These are phyloP conservation scores for Talaromyces funiculosus DNA, from an alignment of 2,329 filamentous ascomycete species.

Conservation along the genomic window DNA sequence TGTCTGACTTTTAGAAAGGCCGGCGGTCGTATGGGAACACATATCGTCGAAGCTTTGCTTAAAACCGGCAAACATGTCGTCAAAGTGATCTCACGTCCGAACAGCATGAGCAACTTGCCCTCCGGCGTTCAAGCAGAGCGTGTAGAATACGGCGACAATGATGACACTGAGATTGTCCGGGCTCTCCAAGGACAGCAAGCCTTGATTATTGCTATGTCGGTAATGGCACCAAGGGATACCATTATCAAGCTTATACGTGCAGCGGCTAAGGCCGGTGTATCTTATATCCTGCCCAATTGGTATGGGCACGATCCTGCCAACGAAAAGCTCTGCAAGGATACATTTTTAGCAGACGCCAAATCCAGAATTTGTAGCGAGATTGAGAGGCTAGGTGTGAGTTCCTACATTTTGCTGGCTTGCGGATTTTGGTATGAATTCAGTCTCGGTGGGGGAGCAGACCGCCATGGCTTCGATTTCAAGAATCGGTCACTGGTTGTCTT, in stretches of 20 bases:
- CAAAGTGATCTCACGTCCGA: neutral
- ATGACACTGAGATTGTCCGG: conserved; percentile 38
- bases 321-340: conserved; percentile 30
- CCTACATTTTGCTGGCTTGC: conserved; percentile 39
- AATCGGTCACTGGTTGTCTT: conserved; percentile 43
- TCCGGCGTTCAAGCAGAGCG: neutral
- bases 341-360: conserved; percentile 25
- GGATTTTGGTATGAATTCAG: conserved; percentile 54
- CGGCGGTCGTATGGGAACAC: neutral
- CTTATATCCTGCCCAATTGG: conserved; percentile 53
- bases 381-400: conserved; percentile 38
- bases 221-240: conserved; percentile 40
- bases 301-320: conserved; percentile 29
- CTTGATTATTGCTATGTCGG: conserved; percentile 51
- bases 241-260: conserved; percentile 47
- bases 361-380: conserved; percentile 24
- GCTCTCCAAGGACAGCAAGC: conserved; percentile 53
- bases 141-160: conserved; percentile 23
- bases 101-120: neutral
- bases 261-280: conserved; percentile 51
- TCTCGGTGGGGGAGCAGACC: conserved; percentile 30
- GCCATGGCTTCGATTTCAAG: conserved; percentile 49
- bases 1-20: conserved; percentile 1
- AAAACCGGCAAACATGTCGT: conserved; percentile 6
- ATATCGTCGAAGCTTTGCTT: neutral